These are phyloP conservation scores for Fusarium mundagurra DNA, from an alignment of 2,329 filamentous ascomycete species.

Conservation along the genomic window DNA sequence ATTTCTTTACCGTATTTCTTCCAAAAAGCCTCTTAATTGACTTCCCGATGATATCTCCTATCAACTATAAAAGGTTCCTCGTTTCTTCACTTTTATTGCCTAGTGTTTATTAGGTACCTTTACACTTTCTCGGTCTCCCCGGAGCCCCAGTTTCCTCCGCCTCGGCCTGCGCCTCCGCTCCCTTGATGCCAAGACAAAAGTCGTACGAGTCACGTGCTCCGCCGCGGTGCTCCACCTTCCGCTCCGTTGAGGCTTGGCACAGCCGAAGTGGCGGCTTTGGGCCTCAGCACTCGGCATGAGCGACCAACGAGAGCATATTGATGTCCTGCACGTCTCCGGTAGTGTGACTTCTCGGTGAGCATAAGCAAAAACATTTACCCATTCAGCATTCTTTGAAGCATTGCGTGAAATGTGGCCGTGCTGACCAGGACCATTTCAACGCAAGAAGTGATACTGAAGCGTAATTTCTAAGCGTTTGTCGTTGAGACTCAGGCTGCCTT, in stretches of 20 bases:
- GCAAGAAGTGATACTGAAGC: background rate
- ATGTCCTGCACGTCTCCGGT: background rate
- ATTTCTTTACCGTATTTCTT: background rate
- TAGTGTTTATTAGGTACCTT: background rate
- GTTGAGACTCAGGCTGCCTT: background rate
- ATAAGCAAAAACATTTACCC: background rate
- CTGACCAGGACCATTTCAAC: background rate
- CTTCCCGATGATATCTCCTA: background rate
- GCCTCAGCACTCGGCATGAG: constrained; percentile 8
- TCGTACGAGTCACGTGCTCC: constrained; percentile 41
- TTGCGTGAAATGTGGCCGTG: background rate
- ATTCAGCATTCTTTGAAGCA: background rate
- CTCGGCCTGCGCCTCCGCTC: constrained; percentile 10
- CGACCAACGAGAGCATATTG: background rate
- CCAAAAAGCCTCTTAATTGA: background rate
- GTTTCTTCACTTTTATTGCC: background rate
- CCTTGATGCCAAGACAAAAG: constrained; percentile 8
- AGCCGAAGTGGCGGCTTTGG: constrained; percentile 23
- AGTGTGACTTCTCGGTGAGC: constrained; percentile 4
- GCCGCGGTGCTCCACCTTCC: constrained; percentile 26
- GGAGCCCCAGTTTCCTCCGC: background rate
- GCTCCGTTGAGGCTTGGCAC: constrained; percentile 24
- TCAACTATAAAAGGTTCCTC: background rate
- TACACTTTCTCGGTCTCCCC: constrained; percentile 5
- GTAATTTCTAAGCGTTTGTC: background rate